phyloP scores from a whole-genome alignment of 352 stramenopile species.

The Globisporangium spiculum region DNA sequence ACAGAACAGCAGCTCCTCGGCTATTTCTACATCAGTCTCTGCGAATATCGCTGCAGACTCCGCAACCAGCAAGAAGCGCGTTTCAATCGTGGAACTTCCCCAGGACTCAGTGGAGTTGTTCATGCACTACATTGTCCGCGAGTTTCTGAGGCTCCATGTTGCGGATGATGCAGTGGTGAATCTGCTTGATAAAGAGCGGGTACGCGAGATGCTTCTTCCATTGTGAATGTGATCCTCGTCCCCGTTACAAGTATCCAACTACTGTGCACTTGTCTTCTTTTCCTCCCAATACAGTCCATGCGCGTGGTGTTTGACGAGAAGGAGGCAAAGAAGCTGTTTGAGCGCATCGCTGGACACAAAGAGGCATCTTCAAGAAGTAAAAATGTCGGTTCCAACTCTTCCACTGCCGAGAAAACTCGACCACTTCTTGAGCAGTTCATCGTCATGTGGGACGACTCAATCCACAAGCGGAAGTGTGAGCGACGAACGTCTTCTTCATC shows the following conservation, averaged over 20 bases:
- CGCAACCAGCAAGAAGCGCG: conserved; percentile 8
- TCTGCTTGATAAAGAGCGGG: conserved; percentile 44
- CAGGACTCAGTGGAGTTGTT: conserved; percentile 23
- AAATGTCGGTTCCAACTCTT: conserved; percentile 5
- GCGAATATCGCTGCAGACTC: neutral
- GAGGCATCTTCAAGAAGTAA: conserved; percentile 14
- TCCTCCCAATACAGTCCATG: neutral
- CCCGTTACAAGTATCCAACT: neutral
- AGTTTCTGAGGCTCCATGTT: conserved; percentile 50
- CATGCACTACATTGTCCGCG: conserved; percentile 54
- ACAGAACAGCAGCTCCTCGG: neutral
- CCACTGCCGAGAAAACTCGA: conserved; percentile 2
- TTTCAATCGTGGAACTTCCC: conserved; percentile 4
- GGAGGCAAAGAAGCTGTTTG: conserved; percentile 14
- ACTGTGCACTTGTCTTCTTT: neutral
- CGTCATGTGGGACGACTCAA: conserved; percentile 12
- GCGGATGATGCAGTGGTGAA: conserved; percentile 30
- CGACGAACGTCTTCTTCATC: neutral
- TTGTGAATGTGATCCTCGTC: neutral
- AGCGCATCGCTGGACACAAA: conserved; percentile 13
- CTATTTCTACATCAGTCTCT: neutral
- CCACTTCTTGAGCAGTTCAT: conserved; percentile 20
- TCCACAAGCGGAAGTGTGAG: conserved; percentile 15
- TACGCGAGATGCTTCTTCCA: neutral
- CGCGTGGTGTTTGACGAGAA: conserved; percentile 12